These are phyloP conservation scores for Ricinus communis DNA, from an alignment of 345 rosid species.

Conservation along the genomic window DNA sequence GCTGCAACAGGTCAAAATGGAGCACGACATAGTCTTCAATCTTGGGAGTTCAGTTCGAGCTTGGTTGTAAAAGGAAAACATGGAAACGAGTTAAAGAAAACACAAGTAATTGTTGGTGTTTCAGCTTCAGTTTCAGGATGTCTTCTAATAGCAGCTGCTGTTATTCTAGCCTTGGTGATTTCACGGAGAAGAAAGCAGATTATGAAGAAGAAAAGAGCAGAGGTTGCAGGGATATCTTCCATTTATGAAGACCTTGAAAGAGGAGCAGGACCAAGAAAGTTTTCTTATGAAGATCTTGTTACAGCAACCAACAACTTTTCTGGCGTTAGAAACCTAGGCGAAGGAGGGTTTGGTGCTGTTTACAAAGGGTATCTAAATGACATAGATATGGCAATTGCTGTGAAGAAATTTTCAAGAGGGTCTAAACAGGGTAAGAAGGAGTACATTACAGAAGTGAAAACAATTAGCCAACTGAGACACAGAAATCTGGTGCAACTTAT, in stretches of 20 bases:
- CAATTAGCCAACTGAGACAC: constrained; percentile 58
- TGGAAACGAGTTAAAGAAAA: not conserved
- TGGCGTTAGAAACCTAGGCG: constrained; percentile 32
- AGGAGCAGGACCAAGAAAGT: constrained; percentile 42
- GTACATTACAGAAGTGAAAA: constrained; percentile 48
- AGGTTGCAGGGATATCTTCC: not conserved
- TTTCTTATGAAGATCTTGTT: constrained; percentile 31
- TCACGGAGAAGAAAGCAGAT: constrained; percentile 12
- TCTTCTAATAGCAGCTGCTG: constrained; percentile 16
- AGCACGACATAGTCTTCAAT: constrained; percentile 23
- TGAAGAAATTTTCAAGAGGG: constrained; percentile 38
- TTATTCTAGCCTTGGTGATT: not conserved
- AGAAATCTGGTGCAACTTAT: constrained; percentile 60
- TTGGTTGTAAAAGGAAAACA: constrained; percentile 5
- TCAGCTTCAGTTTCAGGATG: constrained; percentile 8
- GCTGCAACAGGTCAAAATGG: constrained; percentile 28
- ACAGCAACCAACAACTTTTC: constrained; percentile 40
- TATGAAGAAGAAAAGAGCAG: not conserved
- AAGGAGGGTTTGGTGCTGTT: constrained; percentile 50
- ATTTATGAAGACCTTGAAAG: constrained; percentile 34
- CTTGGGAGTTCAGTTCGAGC: constrained; percentile 47
- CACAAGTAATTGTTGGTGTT: constrained; percentile 3
- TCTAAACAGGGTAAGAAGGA: constrained; percentile 40
- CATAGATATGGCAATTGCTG: constrained; percentile 32
- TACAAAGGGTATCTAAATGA: constrained; percentile 33